phyloP scores from a whole-genome alignment of 2,329 filamentous ascomycete species.

The Cladosporium oxysporum region DNA sequence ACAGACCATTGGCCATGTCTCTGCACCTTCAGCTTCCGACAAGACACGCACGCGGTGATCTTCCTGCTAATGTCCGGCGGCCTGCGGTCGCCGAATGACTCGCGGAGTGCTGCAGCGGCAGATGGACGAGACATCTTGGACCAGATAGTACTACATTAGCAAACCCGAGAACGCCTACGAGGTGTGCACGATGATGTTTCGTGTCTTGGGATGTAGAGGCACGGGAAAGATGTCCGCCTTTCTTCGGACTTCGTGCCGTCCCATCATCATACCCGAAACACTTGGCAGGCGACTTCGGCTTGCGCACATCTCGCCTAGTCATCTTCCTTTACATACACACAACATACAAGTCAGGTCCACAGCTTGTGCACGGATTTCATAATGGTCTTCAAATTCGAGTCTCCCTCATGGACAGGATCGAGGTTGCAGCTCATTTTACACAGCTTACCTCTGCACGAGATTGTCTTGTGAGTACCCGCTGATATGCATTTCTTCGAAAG shows the following conservation, averaged over 20 bases:
- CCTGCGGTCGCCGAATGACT: slow-evolving; percentile 12
- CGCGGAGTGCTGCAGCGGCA: background rate
- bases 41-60: slow-evolving; percentile 43
- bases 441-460: no score
- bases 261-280: background rate
- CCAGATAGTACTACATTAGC: background rate
- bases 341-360: no score
- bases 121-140: background rate
- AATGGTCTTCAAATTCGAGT: no score
- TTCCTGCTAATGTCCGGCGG: slow-evolving; percentile 35
- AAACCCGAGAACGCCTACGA: background rate
- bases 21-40: slow-evolving; percentile 42
- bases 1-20: background rate
- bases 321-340: no score
- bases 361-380: no score
- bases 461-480: no score
- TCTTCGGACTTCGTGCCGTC: background rate
- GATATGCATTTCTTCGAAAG: no score
- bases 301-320: background rate
- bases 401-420: no score
- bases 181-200: background rate
- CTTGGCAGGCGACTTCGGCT: background rate
- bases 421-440: no score
- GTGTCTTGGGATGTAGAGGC: background rate
- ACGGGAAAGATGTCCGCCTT: background rate